A percentile compares a stretch with the other conserved stretches of the same genome.
phyloP scores from a whole-genome alignment of 768 basidiomycete genomes.

The Podaxis sp. region DNA sequence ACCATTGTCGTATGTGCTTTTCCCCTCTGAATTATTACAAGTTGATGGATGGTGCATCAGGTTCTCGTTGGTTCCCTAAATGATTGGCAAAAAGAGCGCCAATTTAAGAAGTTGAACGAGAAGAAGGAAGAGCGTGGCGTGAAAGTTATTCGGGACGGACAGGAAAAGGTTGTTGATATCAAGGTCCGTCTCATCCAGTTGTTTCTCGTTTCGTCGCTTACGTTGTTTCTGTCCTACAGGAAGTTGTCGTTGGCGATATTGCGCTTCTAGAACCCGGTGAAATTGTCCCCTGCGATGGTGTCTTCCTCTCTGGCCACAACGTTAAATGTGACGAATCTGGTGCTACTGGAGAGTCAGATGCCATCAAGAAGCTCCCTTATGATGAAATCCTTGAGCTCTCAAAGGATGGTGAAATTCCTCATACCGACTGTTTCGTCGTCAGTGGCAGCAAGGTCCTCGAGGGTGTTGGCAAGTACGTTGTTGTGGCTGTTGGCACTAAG shows the following conservation, averaged over 20 bases:
- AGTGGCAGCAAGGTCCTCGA: constrained; percentile 93
- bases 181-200: constrained; percentile 47
- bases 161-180: constrained; percentile 75
- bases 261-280: constrained; percentile 93
- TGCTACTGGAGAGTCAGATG: constrained; percentile 95
- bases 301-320: constrained; percentile 91
- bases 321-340: constrained; percentile 96
- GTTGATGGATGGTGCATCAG: constrained; percentile 31
- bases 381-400: constrained; percentile 64
- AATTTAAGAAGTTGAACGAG: constrained; percentile 89
- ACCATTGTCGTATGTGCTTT: constrained; percentile 65
- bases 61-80: constrained; percentile 92
- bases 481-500: constrained; percentile 88
- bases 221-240: constrained; percentile 41
- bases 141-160: constrained; percentile 75
- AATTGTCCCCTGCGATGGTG: constrained; percentile 92
- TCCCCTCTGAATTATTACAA: neutral
- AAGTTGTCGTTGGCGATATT: constrained; percentile 93
- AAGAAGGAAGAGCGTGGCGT: constrained; percentile 93
- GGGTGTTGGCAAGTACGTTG: constrained; percentile 90
- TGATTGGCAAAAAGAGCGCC: constrained; percentile 98
- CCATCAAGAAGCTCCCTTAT: constrained; percentile 85
- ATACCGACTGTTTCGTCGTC: constrained; percentile 90
- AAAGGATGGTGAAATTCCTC: constrained; percentile 36
- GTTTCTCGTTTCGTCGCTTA: constrained; percentile 3